Conservation (phyloP, 768 basidiomycete genomes). For the Lyophyllum decastes region DNA sequence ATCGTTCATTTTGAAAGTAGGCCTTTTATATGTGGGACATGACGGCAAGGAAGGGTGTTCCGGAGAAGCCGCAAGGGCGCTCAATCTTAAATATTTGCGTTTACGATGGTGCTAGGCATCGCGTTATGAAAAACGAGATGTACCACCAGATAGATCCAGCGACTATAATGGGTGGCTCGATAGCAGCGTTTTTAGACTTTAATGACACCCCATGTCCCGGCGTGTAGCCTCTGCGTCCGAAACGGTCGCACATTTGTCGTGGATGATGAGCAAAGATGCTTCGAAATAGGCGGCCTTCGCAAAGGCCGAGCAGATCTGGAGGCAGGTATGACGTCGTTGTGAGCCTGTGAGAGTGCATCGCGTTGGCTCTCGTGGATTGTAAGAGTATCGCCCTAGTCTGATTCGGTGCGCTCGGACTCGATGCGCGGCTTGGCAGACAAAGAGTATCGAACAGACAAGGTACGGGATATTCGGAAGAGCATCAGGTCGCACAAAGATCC, state of each 20-base stretch:
- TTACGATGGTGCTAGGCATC: constrained; percentile 1
- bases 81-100: background rate
- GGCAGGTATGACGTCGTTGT: background rate
- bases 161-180: background rate
- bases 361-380: background rate
- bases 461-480: too few species aligned
- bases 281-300: background rate
- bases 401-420: background rate
- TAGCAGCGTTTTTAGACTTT: background rate
- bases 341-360: too few species aligned
- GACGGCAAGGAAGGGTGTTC: background rate
- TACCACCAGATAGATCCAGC: background rate
- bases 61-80: constrained; percentile 4
- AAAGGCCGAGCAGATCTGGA: background rate
- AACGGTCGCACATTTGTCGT: constrained; percentile 8
- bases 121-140: background rate
- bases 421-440: background rate
- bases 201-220: background rate
- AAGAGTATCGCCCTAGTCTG: background rate
- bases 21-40: constrained; percentile 3
- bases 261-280: constrained; percentile 10
- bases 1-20: background rate
- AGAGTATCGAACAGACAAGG: too few species aligned
- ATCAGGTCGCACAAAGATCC: too few species aligned
- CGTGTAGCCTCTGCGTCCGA: background rate